Percentiles rank a stretch among this genome's conserved stretches.
phyloP scores from a whole-genome alignment of 805 yeast genomes.

The Lipomyces chichibuensis region DNA sequence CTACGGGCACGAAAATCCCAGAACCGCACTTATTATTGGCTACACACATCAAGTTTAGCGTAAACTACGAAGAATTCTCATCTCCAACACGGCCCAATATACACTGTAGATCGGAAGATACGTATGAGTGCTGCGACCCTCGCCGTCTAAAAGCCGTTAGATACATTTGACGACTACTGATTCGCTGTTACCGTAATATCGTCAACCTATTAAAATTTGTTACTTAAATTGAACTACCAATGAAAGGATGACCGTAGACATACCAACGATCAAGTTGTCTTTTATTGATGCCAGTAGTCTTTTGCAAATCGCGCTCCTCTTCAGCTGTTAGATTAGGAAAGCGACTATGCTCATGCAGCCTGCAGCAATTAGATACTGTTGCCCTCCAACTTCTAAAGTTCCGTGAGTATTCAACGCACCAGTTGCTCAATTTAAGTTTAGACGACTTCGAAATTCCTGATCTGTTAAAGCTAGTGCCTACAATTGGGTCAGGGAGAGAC shows the following conservation, averaged over 20 bases:
- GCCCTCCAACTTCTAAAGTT: background rate
- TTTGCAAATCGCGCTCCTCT: background rate
- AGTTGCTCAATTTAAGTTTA: background rate
- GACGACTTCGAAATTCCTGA: background rate
- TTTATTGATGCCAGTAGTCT: background rate
- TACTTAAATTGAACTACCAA: background rate
- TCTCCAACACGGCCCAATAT: background rate
- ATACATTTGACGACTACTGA: background rate
- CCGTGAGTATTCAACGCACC: background rate
- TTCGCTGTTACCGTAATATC: background rate
- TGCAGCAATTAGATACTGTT: background rate
- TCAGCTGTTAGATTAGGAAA: background rate
- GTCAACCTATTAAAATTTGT: background rate
- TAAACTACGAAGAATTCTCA: background rate
- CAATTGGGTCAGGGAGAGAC: background rate
- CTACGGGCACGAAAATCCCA: too few species aligned
- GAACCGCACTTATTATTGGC: too few species aligned
- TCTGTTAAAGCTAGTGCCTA: background rate
- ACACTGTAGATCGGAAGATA: background rate
- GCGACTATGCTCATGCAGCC: background rate
- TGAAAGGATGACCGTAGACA: background rate
- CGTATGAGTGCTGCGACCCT: background rate
- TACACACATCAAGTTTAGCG: too few species aligned
- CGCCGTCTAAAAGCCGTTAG: background rate
- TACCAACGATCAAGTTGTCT: background rate